Evolutionary conservation across 331 rosid genomes (phyloP).

Genomic region (Saraca asoca): DNA sequence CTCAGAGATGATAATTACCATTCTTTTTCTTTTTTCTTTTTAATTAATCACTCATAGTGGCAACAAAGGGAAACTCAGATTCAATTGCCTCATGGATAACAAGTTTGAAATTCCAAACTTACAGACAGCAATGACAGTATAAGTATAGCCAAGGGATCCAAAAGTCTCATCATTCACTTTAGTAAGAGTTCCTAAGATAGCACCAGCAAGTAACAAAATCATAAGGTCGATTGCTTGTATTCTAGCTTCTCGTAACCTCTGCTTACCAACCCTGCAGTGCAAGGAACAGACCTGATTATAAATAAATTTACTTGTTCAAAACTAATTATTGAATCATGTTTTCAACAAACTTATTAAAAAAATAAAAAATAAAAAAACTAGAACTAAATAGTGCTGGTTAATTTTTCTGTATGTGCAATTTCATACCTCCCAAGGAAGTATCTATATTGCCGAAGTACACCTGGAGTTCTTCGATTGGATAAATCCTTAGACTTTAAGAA

Average conservation of each 20-base stretch:
- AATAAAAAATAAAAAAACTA: no score
- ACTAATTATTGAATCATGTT: no score
- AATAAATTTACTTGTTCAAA: constrained; percentile 26
- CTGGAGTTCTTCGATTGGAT: constrained; percentile 65
- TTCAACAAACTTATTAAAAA: no score
- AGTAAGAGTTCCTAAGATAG: constrained; percentile 70
- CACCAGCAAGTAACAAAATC: constrained; percentile 74
- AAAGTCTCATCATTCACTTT: constrained; percentile 66
- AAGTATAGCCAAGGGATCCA: constrained; percentile 70
- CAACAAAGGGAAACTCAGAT: constrained; percentile 17
- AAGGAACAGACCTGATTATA: constrained; percentile 31
- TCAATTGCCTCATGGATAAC: not conserved
- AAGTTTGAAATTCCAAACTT: constrained; percentile 40
- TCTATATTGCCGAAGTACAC: constrained; percentile 60
- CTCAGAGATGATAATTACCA: no score
- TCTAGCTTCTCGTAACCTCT: constrained; percentile 62
- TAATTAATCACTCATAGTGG: constrained; percentile 8
- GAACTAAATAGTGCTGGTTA: no score
- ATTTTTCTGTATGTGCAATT: not conserved
- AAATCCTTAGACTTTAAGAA: constrained; percentile 54
- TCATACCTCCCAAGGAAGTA: constrained; percentile 67
- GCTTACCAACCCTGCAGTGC: constrained; percentile 67
- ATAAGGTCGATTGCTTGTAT: constrained; percentile 60
- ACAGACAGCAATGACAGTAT: constrained; percentile 77
- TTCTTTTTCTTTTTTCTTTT: no score